Conservation (phyloP, 225 moss, liverwort and hornwort species). For the Pseudoscleropodium purum region DNA sequence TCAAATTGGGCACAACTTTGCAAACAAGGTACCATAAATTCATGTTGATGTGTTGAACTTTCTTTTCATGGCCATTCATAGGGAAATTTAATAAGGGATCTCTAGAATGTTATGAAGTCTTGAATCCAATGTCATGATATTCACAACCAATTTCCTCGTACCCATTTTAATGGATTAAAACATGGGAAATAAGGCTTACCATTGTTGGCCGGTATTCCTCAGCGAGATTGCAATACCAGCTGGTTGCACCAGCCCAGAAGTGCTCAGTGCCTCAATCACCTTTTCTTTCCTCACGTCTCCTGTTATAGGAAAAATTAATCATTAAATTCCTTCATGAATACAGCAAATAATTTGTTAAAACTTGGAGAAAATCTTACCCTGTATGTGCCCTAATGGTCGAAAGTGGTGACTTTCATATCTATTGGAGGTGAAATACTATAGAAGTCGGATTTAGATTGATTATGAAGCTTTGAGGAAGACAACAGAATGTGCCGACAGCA, state of each 20-base stretch:
- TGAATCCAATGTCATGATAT: background rate
- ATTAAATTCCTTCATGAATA: background rate
- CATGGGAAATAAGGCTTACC: background rate
- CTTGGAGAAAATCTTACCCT: background rate
- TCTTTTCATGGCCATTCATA: background rate
- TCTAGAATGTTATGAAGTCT: background rate
- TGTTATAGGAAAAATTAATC: background rate
- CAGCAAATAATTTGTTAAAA: background rate
- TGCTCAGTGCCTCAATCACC: constrained; percentile 23
- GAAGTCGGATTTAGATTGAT: background rate
- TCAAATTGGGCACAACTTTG: background rate
- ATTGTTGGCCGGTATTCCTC: constrained; percentile 38
- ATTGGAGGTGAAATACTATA: background rate
- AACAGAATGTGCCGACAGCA: background rate
- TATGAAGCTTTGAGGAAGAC: background rate
- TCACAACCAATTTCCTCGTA: background rate
- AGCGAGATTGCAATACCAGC: constrained; percentile 27
- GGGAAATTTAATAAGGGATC: background rate
- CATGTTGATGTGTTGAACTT: too few relatives aligned
- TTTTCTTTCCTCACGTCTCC: constrained; percentile 14
- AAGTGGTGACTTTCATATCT: background rate
- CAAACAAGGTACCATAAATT: background rate
- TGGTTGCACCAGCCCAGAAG: constrained; percentile 16
- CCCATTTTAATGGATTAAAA: background rate
- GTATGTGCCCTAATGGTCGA: background rate